Conservation (phyloP, 345 rosid species). For the Punica granatum region DNA sequence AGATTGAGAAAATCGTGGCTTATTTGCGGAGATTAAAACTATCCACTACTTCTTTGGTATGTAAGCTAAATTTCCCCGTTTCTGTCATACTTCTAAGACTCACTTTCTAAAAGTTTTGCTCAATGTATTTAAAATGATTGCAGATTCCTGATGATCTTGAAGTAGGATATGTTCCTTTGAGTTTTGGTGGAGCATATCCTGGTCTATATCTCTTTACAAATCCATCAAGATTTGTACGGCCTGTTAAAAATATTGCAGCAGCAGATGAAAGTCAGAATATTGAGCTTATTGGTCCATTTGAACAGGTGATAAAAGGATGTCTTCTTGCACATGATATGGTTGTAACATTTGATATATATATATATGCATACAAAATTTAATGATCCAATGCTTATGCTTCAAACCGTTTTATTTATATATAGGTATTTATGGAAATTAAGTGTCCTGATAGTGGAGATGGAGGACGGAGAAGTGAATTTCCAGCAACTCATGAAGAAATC, state of each 20-base stretch:
- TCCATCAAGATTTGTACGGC: conserved; percentile 87
- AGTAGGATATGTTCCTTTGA: conserved; percentile 89
- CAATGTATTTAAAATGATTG: conserved; percentile 12
- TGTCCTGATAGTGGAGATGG: conserved; percentile 98
- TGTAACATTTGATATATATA: background rate
- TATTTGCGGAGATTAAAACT: conserved; percentile 82
- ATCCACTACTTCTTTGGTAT: conserved; percentile 63
- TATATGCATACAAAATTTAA: background rate
- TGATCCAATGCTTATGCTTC: background rate
- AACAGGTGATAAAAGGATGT: conserved; percentile 52
- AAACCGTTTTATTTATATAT: background rate
- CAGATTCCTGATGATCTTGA: conserved; percentile 94
- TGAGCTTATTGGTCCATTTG: conserved; percentile 93
- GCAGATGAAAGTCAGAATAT: conserved; percentile 32
- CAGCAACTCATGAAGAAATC: conserved; percentile 93
- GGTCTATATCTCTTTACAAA: conserved; percentile 76
- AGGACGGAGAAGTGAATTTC: conserved; percentile 57
- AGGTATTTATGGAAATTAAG: conserved; percentile 97
- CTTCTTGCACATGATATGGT: background rate
- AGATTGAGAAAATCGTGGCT: conserved; percentile 56
- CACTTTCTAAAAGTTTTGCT: background rate
- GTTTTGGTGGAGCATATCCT: conserved; percentile 89
- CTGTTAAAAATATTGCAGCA: conserved; percentile 63
- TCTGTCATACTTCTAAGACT: conserved; percentile 4
- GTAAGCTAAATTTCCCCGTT: conserved; percentile 14